Percentiles rank a stretch among this genome's conserved stretches.
Evolutionary conservation across 352 stramenopile genomes (phyloP).

Genomic region (Globisporangium megalacanthum): DNA sequence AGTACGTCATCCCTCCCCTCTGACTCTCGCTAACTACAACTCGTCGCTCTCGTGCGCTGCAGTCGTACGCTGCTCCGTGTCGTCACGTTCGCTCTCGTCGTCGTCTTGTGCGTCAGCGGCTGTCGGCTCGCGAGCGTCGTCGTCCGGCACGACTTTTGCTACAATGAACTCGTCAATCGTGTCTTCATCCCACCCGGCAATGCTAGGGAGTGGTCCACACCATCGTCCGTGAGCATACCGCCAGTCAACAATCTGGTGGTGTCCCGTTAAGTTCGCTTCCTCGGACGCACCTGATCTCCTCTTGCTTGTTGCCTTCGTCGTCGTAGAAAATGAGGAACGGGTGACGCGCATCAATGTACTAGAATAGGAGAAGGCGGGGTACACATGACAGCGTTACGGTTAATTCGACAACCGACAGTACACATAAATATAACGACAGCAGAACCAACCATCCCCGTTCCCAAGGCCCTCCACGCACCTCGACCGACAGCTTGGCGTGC

Average conservation of each 20-base stretch:
- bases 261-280: too few species aligned
- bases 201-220: slow-evolving; percentile 18
- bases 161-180: slow-evolving; percentile 68
- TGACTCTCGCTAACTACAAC: background rate
- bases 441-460: background rate
- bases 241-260: background rate
- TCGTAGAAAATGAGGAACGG: slow-evolving; percentile 68
- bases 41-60: slow-evolving; percentile 19
- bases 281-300: slow-evolving; percentile 51
- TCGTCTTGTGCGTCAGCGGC: slow-evolving; percentile 4
- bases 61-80: slow-evolving; percentile 5
- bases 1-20: too few species aligned
- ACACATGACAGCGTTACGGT: too few species aligned
- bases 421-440: background rate
- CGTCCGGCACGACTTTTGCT: slow-evolving; percentile 40
- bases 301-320: slow-evolving; percentile 33
- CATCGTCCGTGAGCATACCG: background rate
- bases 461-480: slow-evolving; percentile 11
- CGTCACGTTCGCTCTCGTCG: slow-evolving; percentile 4
- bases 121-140: slow-evolving; percentile 6
- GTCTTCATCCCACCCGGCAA: slow-evolving; percentile 68
- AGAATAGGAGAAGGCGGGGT: slow-evolving; percentile 3
- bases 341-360: slow-evolving; percentile 39
- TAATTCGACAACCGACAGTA: background rate
- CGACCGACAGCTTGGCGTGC: slow-evolving; percentile 39